Evolutionary conservation across 1,139 yeast genomes (phyloP).

Genomic region (Debaryomycetaceae sp.): DNA sequence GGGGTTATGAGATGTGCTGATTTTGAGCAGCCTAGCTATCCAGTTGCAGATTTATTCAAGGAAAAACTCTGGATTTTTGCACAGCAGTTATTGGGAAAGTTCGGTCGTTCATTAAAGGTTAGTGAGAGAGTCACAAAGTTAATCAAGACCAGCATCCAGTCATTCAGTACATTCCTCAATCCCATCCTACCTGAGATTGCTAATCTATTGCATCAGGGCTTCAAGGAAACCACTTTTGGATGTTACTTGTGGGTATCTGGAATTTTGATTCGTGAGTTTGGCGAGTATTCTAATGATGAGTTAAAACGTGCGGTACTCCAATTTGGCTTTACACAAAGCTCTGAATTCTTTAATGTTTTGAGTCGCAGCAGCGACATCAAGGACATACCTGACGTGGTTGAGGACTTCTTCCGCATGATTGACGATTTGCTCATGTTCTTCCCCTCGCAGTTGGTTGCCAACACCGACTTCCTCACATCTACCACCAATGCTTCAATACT

Average conservation of each 20-base stretch:
- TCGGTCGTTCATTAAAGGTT: conserved; percentile 54
- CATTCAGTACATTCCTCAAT: conserved; percentile 61
- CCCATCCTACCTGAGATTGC: conserved; percentile 67
- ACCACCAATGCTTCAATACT: conserved; percentile 60
- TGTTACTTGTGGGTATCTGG: conserved; percentile 93
- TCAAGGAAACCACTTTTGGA: conserved; percentile 66
- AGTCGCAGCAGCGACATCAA: conserved; percentile 22
- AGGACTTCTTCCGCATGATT: conserved; percentile 85
- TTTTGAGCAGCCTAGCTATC: conserved; percentile 37
- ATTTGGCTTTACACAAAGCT: conserved; percentile 48
- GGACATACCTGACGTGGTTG: conserved; percentile 70
- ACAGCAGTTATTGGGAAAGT: conserved; percentile 45
- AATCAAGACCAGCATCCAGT: conserved; percentile 61
- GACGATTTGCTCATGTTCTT: conserved; percentile 76
- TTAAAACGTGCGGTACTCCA: conserved; percentile 42
- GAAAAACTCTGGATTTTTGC: conserved; percentile 60
- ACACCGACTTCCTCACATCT: conserved; percentile 54
- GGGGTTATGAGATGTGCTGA: conserved; percentile 49
- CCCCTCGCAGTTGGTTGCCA: conserved; percentile 61
- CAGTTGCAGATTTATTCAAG: conserved; percentile 56
- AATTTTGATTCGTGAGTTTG: conserved; percentile 71
- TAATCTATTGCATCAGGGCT: conserved; percentile 60
- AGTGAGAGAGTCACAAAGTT: conserved; percentile 76
- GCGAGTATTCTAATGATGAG: conserved; percentile 43
- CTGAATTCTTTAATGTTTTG: conserved; percentile 36